Evolutionary conservation across 2,329 filamentous ascomycete species (phyloP).

Genomic region (Curvularia sp.): DNA sequence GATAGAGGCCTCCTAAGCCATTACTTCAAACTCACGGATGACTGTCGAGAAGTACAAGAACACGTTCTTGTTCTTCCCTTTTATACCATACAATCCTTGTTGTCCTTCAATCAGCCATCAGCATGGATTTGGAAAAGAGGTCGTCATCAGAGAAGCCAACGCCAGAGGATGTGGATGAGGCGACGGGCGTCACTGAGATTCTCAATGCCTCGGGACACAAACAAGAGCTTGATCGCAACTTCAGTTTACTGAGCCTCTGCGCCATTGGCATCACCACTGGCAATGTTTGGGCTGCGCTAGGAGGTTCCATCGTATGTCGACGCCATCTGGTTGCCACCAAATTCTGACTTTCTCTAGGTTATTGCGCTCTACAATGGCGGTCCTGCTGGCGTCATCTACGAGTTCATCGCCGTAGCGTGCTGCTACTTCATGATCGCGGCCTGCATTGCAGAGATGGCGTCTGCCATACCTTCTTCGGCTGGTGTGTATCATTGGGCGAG

Average conservation of each 20-base stretch:
- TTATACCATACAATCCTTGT: neutral
- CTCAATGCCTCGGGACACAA: slow-evolving; percentile 61
- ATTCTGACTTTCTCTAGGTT: slow-evolving; percentile 28
- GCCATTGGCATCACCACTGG: slow-evolving; percentile 56
- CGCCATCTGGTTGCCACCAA: neutral
- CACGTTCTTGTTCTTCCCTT: neutral
- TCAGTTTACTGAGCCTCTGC: slow-evolving; percentile 57
- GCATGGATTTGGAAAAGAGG: slow-evolving; percentile 19
- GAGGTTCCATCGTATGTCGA: slow-evolving; percentile 56
- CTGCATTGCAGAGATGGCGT: slow-evolving; percentile 60
- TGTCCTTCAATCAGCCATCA: neutral
- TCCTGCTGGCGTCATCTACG: slow-evolving; percentile 56
- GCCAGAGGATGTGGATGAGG: slow-evolving; percentile 27
- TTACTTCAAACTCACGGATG: neutral
- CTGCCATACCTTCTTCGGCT: slow-evolving; percentile 53
- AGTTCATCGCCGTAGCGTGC: slow-evolving; percentile 57
- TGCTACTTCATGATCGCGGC: slow-evolving; percentile 62
- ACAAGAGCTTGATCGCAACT: slow-evolving; percentile 61
- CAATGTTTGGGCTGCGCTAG: slow-evolving; percentile 56
- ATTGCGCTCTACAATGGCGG: slow-evolving; percentile 57
- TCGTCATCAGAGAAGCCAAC: slow-evolving; percentile 20
- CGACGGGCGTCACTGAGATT: slow-evolving; percentile 41
- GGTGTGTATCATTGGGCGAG: slow-evolving; percentile 63
- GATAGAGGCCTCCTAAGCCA: slow-evolving; percentile 21
- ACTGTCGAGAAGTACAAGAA: slow-evolving; percentile 1